Conservation (phyloP, 2,329 filamentous ascomycete species). For the Monosporascus sp. region DNA sequence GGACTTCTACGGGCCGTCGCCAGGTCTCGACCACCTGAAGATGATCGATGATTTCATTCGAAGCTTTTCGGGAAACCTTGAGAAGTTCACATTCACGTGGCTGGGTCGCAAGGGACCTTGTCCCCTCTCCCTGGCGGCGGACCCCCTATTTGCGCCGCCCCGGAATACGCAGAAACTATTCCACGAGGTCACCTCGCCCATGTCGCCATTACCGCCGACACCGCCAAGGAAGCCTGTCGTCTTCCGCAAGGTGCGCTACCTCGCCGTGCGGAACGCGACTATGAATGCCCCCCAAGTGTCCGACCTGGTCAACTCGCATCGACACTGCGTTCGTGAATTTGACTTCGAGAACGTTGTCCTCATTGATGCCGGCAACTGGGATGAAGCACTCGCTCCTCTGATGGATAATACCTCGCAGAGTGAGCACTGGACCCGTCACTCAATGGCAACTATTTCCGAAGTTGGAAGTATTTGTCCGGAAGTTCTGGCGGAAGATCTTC, state of each 20-base stretch:
- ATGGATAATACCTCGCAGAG: conserved; percentile 41
- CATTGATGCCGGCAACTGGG: conserved; percentile 65
- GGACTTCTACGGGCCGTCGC: conserved; percentile 55
- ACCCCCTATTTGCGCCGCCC: conserved; percentile 60
- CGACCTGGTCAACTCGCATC: conserved; percentile 62
- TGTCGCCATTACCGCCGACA: conserved; percentile 54
- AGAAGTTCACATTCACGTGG: conserved; percentile 74
- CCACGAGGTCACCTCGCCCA: conserved; percentile 58
- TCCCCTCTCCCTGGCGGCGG: conserved; percentile 63
- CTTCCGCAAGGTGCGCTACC: conserved; percentile 62
- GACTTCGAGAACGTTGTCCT: conserved; percentile 74
- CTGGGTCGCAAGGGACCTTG: conserved; percentile 66
- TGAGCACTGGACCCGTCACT: conserved; percentile 38
- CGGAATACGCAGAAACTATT: conserved; percentile 53
- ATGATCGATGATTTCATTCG: conserved; percentile 78
- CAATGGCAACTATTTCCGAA: conserved; percentile 28
- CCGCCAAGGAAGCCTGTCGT: conserved; percentile 50
- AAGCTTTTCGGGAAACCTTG: conserved; percentile 58
- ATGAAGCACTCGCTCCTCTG: conserved; percentile 73
- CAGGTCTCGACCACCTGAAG: conserved; percentile 65
- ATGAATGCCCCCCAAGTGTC: conserved; percentile 69
- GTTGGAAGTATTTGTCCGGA: conserved; percentile 18
- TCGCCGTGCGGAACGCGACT: conserved; percentile 66
- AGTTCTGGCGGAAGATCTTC: conserved; percentile 28
- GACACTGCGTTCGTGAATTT: conserved; percentile 65